These are phyloP conservation scores for Tetrastigma voinierianum DNA, from an alignment of 164 flowering plant species.

Conservation along the genomic window DNA sequence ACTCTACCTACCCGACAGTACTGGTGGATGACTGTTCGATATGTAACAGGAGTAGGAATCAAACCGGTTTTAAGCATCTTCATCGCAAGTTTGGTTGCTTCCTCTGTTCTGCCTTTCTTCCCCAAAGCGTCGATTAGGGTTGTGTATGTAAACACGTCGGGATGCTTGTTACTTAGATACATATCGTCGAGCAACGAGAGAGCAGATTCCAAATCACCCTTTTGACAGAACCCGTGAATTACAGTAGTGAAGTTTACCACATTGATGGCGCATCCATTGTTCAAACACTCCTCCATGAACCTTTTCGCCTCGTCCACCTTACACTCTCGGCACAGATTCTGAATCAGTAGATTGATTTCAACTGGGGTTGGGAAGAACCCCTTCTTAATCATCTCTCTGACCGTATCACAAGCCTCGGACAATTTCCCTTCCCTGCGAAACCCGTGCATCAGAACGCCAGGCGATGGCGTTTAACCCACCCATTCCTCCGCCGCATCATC, in stretches of 20 bases:
- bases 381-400: constrained; percentile 64
- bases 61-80: constrained; percentile 74
- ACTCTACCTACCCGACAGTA: constrained; percentile 64
- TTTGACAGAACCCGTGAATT: constrained; percentile 80
- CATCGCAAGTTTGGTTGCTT: constrained; percentile 59
- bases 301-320: constrained; percentile 59
- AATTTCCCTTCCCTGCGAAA: too few relatives aligned
- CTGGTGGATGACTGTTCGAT: constrained; percentile 68
- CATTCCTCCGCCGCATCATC: constrained; percentile 73
- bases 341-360: constrained; percentile 73
- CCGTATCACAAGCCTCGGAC: constrained; percentile 76
- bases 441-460: constrained; percentile 88
- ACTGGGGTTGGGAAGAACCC: constrained; percentile 75
- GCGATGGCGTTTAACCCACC: constrained; percentile 88
- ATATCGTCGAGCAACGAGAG: constrained; percentile 88
- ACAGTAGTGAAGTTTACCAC: constrained; percentile 69
- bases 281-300: too few relatives aligned
- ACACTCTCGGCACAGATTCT: constrained; percentile 68
- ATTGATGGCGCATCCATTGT: constrained; percentile 79
- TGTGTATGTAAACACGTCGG: constrained; percentile 82
- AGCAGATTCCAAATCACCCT: constrained; percentile 69
- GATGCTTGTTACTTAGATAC: constrained; percentile 80
- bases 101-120: constrained; percentile 66
- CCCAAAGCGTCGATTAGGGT: constrained; percentile 71
- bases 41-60: constrained; percentile 80